Evolutionary conservation across 768 basidiomycete species (phyloP), one percentile per base, ranked within the genome.

Genomic region (Leccinum rimulosum): DNA sequence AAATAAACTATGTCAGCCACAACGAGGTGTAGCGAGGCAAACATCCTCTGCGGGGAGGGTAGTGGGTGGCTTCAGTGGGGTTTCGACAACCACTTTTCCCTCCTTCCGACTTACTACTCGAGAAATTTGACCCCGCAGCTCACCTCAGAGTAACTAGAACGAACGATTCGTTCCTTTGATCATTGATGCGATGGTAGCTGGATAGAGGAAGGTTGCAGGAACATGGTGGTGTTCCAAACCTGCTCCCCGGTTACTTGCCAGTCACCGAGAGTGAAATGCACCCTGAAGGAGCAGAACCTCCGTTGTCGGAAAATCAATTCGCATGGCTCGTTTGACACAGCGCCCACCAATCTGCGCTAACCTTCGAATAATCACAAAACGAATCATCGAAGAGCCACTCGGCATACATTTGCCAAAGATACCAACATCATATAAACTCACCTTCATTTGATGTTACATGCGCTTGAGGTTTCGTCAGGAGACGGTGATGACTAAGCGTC

Each of bases 401-500:
- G 22, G 25, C 19, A 3, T 5, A 19, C 17, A n/a, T n/a, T 4
- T 19, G 0, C 9, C 15, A 43, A 43, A 40, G 17, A 17, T n/a
- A 45, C 10, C 38, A 4, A 45, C 25, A 25, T 25, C 19, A 22
- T 11, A 45, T 22, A 1, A 22, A 22, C 19, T 11, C 10, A 45
- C 43, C 43, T 25, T 22, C 45, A 10, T 40, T 40, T 40, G 17
- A 40, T n/a, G 22, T 22, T 22, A 22, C 22, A 22, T 22, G 22
- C 22, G 22, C 22, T 31, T 33, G 33, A 33, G 33, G 33, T 33
- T 33, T 33, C 36, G 36, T 8, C 36, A 38, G 36, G 36, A 38
- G 40, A n/a, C 9, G 40, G 8, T 55, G 50, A 65, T 70, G 69
- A 70, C 67, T 69, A 69, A 70, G 61, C 59, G 38, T 61, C 59